Percentiles rank a stretch among this genome's conserved stretches.
Evolutionary conservation across 2,329 filamentous ascomycete species (phyloP).

Genomic region (Dryadomyces sulphureus): DNA sequence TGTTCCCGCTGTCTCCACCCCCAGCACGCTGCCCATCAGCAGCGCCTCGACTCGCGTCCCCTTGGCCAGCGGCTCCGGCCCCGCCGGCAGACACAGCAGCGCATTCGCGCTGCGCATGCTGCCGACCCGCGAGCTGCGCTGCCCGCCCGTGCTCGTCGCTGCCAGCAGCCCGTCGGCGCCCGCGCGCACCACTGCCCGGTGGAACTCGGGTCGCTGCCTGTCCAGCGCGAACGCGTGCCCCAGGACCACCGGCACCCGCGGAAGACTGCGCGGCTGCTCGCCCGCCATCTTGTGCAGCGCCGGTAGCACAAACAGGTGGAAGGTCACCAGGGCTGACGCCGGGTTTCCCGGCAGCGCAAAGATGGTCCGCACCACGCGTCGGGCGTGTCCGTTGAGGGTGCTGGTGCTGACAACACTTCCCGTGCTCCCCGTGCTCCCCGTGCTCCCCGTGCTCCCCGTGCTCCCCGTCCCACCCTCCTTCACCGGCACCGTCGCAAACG

Average conservation of each 20-base stretch:
- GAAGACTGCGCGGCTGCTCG: slow-evolving; percentile 50
- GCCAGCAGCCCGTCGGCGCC: slow-evolving; percentile 51
- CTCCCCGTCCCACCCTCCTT: slow-evolving; percentile 36
- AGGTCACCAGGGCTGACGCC: slow-evolving; percentile 81
- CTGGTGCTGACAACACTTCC: too few relatives aligned
- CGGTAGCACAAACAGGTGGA: slow-evolving; percentile 87
- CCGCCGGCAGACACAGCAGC: slow-evolving; percentile 58
- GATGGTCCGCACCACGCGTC: slow-evolving; percentile 50
- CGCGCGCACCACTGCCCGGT: slow-evolving; percentile 62
- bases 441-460: too few relatives aligned
- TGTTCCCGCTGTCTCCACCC: background rate
- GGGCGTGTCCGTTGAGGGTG: background rate
- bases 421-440: too few relatives aligned
- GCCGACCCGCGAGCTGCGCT: slow-evolving; percentile 78
- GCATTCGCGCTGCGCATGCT: slow-evolving; percentile 84
- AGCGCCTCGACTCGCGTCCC: slow-evolving; percentile 63
- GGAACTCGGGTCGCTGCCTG: slow-evolving; percentile 68
- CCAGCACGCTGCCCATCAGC: slow-evolving; percentile 47
- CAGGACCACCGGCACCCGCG: slow-evolving; percentile 55
- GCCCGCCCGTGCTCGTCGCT: slow-evolving; percentile 74
- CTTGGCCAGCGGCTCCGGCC: slow-evolving; percentile 48
- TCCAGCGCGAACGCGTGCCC: slow-evolving; percentile 64
- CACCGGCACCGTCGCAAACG: slow-evolving; percentile 75
- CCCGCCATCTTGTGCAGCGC: slow-evolving; percentile 67
- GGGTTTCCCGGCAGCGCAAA: slow-evolving; percentile 93